These are phyloP conservation scores for Viola odorata DNA, from an alignment of 345 rosid genomes.

Conservation along the genomic window DNA sequence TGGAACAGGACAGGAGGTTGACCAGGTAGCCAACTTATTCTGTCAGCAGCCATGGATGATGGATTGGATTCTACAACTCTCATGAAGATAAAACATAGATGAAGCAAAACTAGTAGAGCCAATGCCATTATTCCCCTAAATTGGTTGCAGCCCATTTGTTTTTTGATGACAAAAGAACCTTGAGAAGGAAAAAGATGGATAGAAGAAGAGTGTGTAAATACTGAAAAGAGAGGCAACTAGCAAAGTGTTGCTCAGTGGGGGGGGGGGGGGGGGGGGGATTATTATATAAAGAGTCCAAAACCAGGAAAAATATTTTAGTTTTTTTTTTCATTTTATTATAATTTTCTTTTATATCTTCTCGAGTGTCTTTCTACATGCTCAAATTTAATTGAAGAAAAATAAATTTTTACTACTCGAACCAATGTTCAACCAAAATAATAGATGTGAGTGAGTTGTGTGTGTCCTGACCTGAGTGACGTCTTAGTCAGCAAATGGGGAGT, in stretches of 20 bases:
- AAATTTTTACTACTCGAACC: neutral
- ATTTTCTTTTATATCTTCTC: neutral
- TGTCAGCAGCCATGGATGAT: slow-evolving; percentile 38
- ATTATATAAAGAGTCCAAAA: slow-evolving; percentile 24
- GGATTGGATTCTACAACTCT: slow-evolving; percentile 27
- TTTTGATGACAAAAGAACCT: slow-evolving; percentile 4
- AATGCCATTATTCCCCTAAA: slow-evolving; percentile 36
- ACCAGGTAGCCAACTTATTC: slow-evolving; percentile 59
- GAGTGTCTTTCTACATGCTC: neutral
- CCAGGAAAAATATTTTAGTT: neutral
- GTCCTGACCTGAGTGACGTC: slow-evolving; percentile 8
- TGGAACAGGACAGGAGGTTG: slow-evolving; percentile 74
- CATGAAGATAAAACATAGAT: slow-evolving; percentile 15
- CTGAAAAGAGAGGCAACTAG: neutral
- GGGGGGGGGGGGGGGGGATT: slow-evolving; percentile 26
- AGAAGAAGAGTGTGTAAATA: slow-evolving; percentile 2
- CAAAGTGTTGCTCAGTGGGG: slow-evolving; percentile 10
- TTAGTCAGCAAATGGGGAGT: slow-evolving; percentile 24
- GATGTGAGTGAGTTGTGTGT: slow-evolving; percentile 11
- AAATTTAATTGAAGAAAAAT: neutral
- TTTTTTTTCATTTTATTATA: neutral
- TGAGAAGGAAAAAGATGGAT: slow-evolving; percentile 16
- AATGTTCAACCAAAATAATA: too few species aligned
- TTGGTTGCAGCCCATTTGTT: slow-evolving; percentile 17
- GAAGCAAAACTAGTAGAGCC: slow-evolving; percentile 28